Percentiles rank a stretch among this genome's conserved stretches.
phyloP scores from a whole-genome alignment of 1,139 yeast genomes.

The Nakaseomyces delphensis region DNA sequence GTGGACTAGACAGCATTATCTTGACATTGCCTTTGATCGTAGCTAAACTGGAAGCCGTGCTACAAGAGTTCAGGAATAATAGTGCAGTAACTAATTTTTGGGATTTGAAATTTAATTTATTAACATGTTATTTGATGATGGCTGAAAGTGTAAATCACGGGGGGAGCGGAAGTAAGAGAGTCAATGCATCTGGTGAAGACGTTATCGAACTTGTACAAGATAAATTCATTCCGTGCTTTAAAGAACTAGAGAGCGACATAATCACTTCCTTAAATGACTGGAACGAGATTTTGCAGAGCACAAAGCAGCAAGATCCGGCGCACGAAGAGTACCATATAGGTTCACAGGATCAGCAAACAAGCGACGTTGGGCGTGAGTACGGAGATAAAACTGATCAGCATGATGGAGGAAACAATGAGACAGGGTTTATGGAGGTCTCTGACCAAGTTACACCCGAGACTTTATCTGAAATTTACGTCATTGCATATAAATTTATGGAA shows the following conservation, averaged over 20 bases:
- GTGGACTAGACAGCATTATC: constrained; percentile 14
- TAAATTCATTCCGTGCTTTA: constrained; percentile 2
- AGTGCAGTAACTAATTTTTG: constrained; percentile 20
- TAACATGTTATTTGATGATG: constrained; percentile 21
- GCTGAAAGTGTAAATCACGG: background rate
- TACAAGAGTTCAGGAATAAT: constrained; percentile 5
- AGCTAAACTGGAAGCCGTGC: constrained; percentile 18
- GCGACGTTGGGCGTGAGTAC: background rate
- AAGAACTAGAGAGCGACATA: background rate
- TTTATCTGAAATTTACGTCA: constrained; percentile 19
- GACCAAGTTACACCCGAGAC: constrained; percentile 24
- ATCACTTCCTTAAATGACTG: background rate
- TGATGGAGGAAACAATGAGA: constrained; percentile 9
- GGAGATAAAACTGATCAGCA: background rate
- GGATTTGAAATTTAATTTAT: constrained; percentile 29
- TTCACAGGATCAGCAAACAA: constrained; percentile 3
- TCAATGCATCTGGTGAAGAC: background rate
- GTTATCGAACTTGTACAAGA: constrained; percentile 1
- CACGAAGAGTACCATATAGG: too few relatives aligned
- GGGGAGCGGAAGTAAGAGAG: background rate
- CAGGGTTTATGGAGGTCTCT: constrained; percentile 18
- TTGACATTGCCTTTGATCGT: constrained; percentile 19
- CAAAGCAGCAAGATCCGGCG: too few relatives aligned
- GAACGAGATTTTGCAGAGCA: background rate
- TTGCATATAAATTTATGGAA: constrained; percentile 19